Evolutionary conservation across 352 stramenopile species (phyloP), one percentile per base, ranked within the genome.

Genomic region (Phytophthora constricta): DNA sequence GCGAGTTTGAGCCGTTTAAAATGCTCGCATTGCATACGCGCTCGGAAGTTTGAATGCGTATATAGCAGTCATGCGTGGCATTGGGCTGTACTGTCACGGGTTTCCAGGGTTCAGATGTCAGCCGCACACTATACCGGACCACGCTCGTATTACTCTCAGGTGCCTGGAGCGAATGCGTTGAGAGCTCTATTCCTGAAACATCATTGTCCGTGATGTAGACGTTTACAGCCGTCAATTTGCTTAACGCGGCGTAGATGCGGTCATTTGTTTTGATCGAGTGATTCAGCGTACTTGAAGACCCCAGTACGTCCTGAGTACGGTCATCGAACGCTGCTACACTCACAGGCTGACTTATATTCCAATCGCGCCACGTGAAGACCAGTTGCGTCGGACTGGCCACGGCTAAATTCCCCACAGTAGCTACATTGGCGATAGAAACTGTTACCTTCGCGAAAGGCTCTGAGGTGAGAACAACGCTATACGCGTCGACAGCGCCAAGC

Each of bases 391-490:
- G 79, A 2, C 46, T 71, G 0, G 72, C 14, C 0, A 78, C 58
- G 3, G 74, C 80, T 1, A 76, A 69, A 43, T 90, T 84, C 11
- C 84, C 86, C 5, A 83, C 72, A 1, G 60, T 76, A 0, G 68
- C 84, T 0, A 91, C 46, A 31, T 91, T 91, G 1, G 72, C 73
- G 37, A 91, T 54, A 10, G 19, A 28, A 4, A 91, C 68, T 0
- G 67, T 84, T 25, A 94, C 80, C 37, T 91, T 92, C 0, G 84
- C 77, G 23, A 92, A 94, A 0, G 86, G 86, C 41, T 94, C 86
- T 0, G 86, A 74, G 2, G 60, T 49, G 1, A 94, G 51, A 5
- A 91, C 77, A 17, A 94, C 59, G 5, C 73, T 60, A 50, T 92
- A 94, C 17, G 63, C 53, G 19, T 91, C 86, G 0, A 59, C 65